Evolutionary conservation across 2,329 filamentous ascomycete genomes (phyloP), one percentile per base, ranked within the genome.

Genomic region (Fusarium irregulare): DNA sequence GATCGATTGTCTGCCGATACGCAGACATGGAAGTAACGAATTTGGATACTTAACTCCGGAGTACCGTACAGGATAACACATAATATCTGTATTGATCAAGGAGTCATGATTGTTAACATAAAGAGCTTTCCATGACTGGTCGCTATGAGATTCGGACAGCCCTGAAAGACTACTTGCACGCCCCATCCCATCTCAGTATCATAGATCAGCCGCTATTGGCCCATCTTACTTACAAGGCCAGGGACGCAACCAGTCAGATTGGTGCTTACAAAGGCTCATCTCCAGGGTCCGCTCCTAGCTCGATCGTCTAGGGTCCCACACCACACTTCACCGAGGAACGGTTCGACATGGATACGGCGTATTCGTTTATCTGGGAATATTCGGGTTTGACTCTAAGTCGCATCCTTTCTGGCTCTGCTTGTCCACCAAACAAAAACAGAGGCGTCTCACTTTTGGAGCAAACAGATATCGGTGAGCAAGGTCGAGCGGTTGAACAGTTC

Each of bases 341-440:
- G 41, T 64, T 66, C 25, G 16, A 41, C 45, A 20, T 48, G 50
- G 30, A 70, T 72, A 70, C 69, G 70, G 61, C 70, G 70, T 72
- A 72, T 72, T 72, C 70, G 70, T 69, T 67, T 47, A 65, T 44
- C 27, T 66, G 64, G 64, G 41, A 71, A 71, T 61, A 71, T 40
- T 30, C 68, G 59, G 63, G 18, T 44, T 59, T 59, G 40, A 27
- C 5, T 27, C 37, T 2, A 6, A 20, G 20, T 42, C 14, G 7
- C 25, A 14, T 34, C 28, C 28, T 28, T 28, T 28, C 28, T 28
- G 12, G 27, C 28, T 56, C 37, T 27, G 18, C 34, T n/a, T 37
- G 6, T 56, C 25, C 21, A 21, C 11, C 13, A 34, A 16, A 14
- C 28, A 28, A 16, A 18, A 49, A 23, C 30, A 34, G 18, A 47